These are phyloP conservation scores for Cryptosporidium bovis DNA, from an alignment of 169 alveolate species.

Conservation along the genomic window DNA sequence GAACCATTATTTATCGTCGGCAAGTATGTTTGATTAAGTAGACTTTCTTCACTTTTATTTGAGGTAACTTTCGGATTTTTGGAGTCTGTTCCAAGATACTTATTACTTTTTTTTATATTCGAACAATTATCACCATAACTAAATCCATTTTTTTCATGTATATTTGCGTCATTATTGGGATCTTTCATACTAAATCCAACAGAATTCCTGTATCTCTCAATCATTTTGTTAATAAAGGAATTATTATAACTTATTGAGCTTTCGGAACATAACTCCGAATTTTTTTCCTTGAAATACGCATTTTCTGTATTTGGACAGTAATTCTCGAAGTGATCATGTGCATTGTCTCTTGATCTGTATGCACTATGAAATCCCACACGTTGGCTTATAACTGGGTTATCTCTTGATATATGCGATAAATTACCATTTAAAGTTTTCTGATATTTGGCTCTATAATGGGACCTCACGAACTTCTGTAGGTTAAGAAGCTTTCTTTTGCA, in stretches of 20 bases:
- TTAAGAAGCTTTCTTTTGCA: conserved; percentile 22
- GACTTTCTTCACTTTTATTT: not conserved
- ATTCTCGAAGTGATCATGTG: not conserved
- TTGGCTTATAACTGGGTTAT: too few relatives aligned
- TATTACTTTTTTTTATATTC: not conserved
- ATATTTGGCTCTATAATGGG: conserved; percentile 5
- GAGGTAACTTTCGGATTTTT: too few relatives aligned
- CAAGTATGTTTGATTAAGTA: not conserved
- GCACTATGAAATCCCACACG: not conserved
- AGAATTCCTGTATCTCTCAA: conserved; percentile 11
- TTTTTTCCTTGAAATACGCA: not conserved
- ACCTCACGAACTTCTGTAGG: conserved; percentile 24
- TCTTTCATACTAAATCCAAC: not conserved
- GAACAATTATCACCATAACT: not conserved
- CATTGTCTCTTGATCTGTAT: not conserved
- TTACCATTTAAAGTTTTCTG: not conserved
- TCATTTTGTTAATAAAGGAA: conserved; percentile 25
- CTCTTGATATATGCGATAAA: not conserved
- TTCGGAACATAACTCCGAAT: conserved; percentile 29
- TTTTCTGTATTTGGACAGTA: not conserved
- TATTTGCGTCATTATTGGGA: not conserved
- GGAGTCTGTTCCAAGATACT: not conserved
- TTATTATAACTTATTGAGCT: conserved; percentile 36
- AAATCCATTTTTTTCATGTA: not conserved
- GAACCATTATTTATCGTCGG: not conserved